Base-by-base conservation (phyloP, 73 alveolate genomes). In the Symbiodinium pilosum region DNA sequence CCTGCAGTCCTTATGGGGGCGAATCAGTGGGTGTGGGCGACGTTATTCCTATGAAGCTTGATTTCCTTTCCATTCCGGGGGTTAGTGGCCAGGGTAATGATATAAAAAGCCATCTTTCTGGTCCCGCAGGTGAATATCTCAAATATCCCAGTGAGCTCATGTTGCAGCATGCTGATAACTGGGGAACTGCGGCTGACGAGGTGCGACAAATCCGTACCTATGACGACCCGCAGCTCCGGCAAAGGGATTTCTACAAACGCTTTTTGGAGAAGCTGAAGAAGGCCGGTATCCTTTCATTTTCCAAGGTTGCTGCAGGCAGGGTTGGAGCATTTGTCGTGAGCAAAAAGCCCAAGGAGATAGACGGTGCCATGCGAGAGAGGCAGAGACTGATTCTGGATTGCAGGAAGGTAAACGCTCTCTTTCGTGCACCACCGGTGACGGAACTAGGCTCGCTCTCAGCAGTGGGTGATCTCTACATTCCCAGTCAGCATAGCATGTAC, bases 351-450 rank as follows among this genome's bases (percentile, higher is more conserved):
- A 51, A 86, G 59, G 41, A 20, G n/a, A 84, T 52, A 9, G 40
- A 54, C 36, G 84, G 94, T 2, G 14, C 3, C n/a, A 20, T 2
- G 42, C 64, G 34, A 0, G 18, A 51, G 20, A 28, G 84, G 4
- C 94, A 86, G 30, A 43, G 94, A 1, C 34, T 86, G 52, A 30
- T 86, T 38, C 40, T 86, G 39, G 94, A 86, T 34, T 86, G 94
- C 64, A 40, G 84, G n/a, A 39, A 32, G 28, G 41, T 44, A 0
- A 85, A 85, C 38, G 18, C 47, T 1, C 77, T 11, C 7, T 85
- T 85, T 36, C 4, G 7, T 34, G 34, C 92, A 1, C 32, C 93
- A 0, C 93, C 93, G 0, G 81, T 44, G 9, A 36, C 44, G 16
- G 30, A 30, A 44, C 44, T 84, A 41, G 93, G 93, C 32, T 43